Base-by-base conservation (phyloP, 495 filamentous ascomycete genomes). In the Entonaema liquescens region DNA sequence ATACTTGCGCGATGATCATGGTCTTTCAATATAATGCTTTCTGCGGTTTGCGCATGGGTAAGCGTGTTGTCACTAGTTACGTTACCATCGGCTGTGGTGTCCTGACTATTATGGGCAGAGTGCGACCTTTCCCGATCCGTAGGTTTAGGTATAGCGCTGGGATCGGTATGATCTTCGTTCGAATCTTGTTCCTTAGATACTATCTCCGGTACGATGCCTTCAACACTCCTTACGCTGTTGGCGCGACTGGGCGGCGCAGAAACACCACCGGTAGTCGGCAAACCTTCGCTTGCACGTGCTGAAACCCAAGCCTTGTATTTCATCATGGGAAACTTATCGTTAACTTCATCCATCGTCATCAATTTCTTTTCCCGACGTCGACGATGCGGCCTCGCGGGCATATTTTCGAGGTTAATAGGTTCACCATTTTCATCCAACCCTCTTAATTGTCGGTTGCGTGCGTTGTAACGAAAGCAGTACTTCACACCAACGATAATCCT, bases 401-500 rank as follows among this genome's bases (percentile, higher is more conserved):
- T 91, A 63, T 88, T 83, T 59, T 92, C 85, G 65, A 97, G 81
- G 75, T 93, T 92, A 69, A 95, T 97, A 1, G 92, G 91, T 44
- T 98, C 96, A 67, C 90, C 93, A 72, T 94, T 91, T 73, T 97
- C 94, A 67, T 90, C 90, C 67, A 90, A 86, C 21, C 70, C 70
- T 59, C 91, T 89, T 66, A 91, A 80, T 52, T 89, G 88, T 31
- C 95, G 91, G 78, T 96, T 96, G 28, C 95, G 89, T 68, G 96
- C 94, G 78, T 98, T 99, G 78, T 99, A 98, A 58, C 95, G 87
- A 79, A 99, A 99, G 81, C 95, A 99, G 80, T 99, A 99, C 80
- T 99, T 99, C 56, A 99, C 95, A 40, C 95, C 95, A 71, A 99
- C 95, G 74, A 99, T 99, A 78, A 99, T 99, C 95, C 95, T 98